Conservation (phyloP, 2,329 filamentous ascomycete species). For the Paraphaeosphaeria minitans region DNA sequence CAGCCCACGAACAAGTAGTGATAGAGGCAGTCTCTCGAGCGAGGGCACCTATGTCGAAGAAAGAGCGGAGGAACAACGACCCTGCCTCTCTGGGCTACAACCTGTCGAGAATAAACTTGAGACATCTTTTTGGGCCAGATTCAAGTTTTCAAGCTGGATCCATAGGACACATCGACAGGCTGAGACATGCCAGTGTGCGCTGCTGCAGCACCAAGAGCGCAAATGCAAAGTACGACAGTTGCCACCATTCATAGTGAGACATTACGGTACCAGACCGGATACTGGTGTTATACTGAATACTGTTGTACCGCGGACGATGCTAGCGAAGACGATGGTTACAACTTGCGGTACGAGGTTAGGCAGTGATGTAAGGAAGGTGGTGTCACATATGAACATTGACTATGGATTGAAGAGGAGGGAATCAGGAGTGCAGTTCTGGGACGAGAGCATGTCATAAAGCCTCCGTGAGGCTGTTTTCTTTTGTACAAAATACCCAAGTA, state of each 20-base stretch:
- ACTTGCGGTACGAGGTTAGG: slow-evolving; percentile 28
- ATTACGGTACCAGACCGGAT: slow-evolving; percentile 24
- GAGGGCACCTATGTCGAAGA: slow-evolving; percentile 24
- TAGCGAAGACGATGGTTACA: slow-evolving; percentile 28
- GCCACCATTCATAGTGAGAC: slow-evolving; percentile 13
- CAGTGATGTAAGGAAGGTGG: slow-evolving; percentile 15
- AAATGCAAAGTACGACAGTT: slow-evolving; percentile 11
- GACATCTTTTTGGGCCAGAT: slow-evolving; percentile 1
- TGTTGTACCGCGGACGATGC: slow-evolving; percentile 1
- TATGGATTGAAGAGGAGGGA: slow-evolving; percentile 24
- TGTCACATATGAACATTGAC: slow-evolving; percentile 27
- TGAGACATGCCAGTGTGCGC: slow-evolving; percentile 22
- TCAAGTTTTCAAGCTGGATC: neutral
- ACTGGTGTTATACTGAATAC: slow-evolving; percentile 13
- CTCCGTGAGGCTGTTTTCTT: too few species aligned
- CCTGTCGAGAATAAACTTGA: slow-evolving; percentile 12
- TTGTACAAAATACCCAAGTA: too few species aligned
- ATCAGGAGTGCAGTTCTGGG: slow-evolving; percentile 22
- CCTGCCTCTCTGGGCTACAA: slow-evolving; percentile 13
- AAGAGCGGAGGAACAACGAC: slow-evolving; percentile 5
- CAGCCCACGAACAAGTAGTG: slow-evolving; percentile 14
- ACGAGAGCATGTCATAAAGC: slow-evolving; percentile 16
- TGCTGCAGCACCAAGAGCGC: slow-evolving; percentile 21
- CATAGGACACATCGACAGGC: neutral
- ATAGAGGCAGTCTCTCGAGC: slow-evolving; percentile 12